Evolutionary conservation across 2,329 filamentous ascomycete genomes (phyloP).

Genomic region (Bipolaris zeicola): DNA sequence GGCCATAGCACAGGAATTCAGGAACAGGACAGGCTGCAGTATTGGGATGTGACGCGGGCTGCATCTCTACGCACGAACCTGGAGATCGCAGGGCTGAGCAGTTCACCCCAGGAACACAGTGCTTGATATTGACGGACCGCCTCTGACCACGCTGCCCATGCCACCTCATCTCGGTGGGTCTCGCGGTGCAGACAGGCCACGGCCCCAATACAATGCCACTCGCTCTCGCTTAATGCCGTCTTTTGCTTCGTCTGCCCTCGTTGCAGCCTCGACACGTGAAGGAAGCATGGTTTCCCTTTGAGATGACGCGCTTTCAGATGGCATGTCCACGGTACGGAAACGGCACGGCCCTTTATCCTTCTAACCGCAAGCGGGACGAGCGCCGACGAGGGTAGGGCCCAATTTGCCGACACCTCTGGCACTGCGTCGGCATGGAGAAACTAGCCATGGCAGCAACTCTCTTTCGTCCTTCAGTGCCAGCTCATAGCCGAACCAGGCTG

Average conservation of each 20-base stretch:
- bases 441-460: slow-evolving; percentile 33
- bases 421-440: slow-evolving; percentile 31
- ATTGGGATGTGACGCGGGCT: slow-evolving; percentile 36
- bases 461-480: slow-evolving; percentile 38
- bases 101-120: slow-evolving; percentile 32
- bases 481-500: slow-evolving; percentile 39
- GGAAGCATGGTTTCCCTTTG: slow-evolving; percentile 24
- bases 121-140: slow-evolving; percentile 21
- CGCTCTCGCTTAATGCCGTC: slow-evolving; percentile 20
- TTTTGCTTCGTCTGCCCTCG: slow-evolving; percentile 20
- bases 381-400: slow-evolving; percentile 25
- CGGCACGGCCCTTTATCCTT: slow-evolving; percentile 37
- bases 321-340: slow-evolving; percentile 34
- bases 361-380: slow-evolving; percentile 33
- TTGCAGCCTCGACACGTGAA: slow-evolving; percentile 25
- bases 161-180: slow-evolving; percentile 19
- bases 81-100: slow-evolving; percentile 36
- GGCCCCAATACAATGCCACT: slow-evolving; percentile 9
- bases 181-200: slow-evolving; percentile 16
- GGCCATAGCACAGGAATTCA: slow-evolving; percentile 33
- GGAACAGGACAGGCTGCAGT: slow-evolving; percentile 28
- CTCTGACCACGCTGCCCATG: slow-evolving; percentile 13
- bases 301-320: slow-evolving; percentile 30
- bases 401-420: slow-evolving; percentile 40
- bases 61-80: slow-evolving; percentile 29